A percentile compares a stretch with the other conserved stretches of the same genome.
phyloP scores from a whole-genome alignment of 306 rosid species.

The Nissolia schottii region DNA sequence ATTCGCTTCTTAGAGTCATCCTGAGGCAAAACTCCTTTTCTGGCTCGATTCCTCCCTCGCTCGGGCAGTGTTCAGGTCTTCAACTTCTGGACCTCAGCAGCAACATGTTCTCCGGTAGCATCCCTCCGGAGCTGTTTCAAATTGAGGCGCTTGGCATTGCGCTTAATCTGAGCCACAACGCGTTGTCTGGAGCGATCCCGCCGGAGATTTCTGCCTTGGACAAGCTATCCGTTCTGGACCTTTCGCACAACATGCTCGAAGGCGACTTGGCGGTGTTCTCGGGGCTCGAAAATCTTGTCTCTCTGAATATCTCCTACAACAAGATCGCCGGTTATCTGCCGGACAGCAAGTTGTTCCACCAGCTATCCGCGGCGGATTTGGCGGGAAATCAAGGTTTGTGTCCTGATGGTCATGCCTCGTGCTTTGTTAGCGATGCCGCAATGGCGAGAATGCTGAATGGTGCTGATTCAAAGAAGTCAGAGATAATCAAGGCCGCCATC shows the following conservation, averaged over 20 bases:
- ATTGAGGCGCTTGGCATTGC: slow-evolving; percentile 75
- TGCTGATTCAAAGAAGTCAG: slow-evolving; percentile 32
- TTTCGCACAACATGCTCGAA: slow-evolving; percentile 68
- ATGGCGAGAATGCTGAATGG: slow-evolving; percentile 20
- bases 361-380: slow-evolving; percentile 50
- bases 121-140: slow-evolving; percentile 56
- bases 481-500: slow-evolving; percentile 49
- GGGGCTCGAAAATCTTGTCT: slow-evolving; percentile 67
- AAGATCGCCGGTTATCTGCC: slow-evolving; percentile 74
- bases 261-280: slow-evolving; percentile 63
- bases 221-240: slow-evolving; percentile 68
- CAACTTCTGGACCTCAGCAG: slow-evolving; percentile 74
- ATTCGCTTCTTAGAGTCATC: slow-evolving; percentile 60
- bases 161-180: slow-evolving; percentile 70
- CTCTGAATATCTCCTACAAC: slow-evolving; percentile 78
- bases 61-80: slow-evolving; percentile 63
- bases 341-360: slow-evolving; percentile 68
- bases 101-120: slow-evolving; percentile 60
- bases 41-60: slow-evolving; percentile 59
- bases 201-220: slow-evolving; percentile 56
- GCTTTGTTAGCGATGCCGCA: slow-evolving; percentile 48
- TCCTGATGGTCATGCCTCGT: slow-evolving; percentile 52
- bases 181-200: slow-evolving; percentile 58
- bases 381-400: slow-evolving; percentile 74
- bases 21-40: slow-evolving; percentile 53